Evolutionary conservation across 345 rosid genomes (phyloP), one percentile per base, ranked within the genome.

Genomic region (Aquilaria yunnanensis): DNA sequence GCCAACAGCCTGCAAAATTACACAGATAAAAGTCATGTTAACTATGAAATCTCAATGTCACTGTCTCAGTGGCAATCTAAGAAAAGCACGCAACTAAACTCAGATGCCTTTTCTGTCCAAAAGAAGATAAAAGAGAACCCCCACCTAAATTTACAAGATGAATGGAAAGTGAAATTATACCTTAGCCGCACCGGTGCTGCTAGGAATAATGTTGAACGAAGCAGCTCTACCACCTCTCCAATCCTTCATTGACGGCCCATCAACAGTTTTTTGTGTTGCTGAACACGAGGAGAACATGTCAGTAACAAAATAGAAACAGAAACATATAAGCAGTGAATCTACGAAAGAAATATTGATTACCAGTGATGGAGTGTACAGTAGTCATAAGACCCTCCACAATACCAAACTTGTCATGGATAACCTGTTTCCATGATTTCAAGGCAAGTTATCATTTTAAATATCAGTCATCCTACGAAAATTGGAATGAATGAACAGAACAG

Each of bases 151-250:
- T 41, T 54, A 6, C 45, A 45, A 5, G 31, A 2, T 45, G 12
- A 6, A 14, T 9, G 46, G 43, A 2, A 37, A 37, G 43, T 37
- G 43, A 37, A 23, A 14, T 23, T 56, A 47, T 66, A 82, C 90
- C 88, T 85, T 80, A 12, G 91, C 91, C 71, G 91, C 91, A 64
- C 91, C 90, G 51, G 90, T 85, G 72, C 91, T 84, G 77, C 90
- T 84, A 6, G 86, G 90, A 59, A 84, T 84, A 67, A 84, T 84
- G 60, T 84, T 84, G 78, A 80, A 85, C 62, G 88, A 82, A 60
- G 91, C 91, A 65, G 88, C 91, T 50, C 88, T 80, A 30, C 91
- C 91, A 62, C 91, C 91, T 73, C 91, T 80, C 91, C 91, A 85
- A 76, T 85, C 87, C 74, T 85, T 85, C 85, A 80, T 85, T n/a